Conservation (phyloP, 108 stramenopile genomes). For the Pseudonitzschia delicatissima region DNA sequence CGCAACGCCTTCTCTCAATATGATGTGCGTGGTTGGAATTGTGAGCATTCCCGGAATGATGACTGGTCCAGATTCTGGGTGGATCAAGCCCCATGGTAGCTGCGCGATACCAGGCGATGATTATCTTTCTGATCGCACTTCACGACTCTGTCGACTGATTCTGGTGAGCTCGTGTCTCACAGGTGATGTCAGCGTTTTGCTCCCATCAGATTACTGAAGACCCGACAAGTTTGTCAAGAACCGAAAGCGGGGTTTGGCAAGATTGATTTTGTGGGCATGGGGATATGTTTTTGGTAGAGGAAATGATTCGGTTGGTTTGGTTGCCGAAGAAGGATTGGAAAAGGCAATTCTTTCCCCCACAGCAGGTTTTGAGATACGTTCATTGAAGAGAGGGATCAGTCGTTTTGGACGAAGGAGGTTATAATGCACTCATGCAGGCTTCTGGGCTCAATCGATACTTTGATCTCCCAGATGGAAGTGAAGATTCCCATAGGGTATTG, state of each 20-base stretch:
- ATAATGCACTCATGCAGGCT: conserved; percentile 25
- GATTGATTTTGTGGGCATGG: conserved; percentile 40
- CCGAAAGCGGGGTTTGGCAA: conserved; percentile 13
- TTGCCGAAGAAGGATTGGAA: too few species aligned
- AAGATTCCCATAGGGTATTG: conserved; percentile 29
- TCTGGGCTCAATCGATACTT: conserved; percentile 13
- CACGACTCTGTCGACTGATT: conserved; percentile 2
- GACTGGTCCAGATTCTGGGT: conserved; percentile 92
- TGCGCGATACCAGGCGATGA: conserved; percentile 72
- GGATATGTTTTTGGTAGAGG: conserved; percentile 55
- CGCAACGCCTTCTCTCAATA: conserved; percentile 54
- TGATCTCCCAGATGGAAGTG: conserved; percentile 2
- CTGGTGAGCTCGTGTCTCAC: background rate
- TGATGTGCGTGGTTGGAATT: conserved; percentile 32
- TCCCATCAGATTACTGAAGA: conserved; percentile 81
- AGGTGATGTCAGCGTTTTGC: conserved; percentile 9
- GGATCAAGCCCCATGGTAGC: conserved; percentile 79
- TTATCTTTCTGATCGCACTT: conserved; percentile 1
- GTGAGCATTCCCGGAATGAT: conserved; percentile 79
- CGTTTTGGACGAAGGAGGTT: background rate
- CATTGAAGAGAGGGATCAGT: background rate
- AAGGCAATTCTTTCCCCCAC: too few species aligned
- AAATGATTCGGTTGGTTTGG: background rate
- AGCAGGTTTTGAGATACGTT: conserved; percentile 20
- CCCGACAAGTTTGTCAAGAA: conserved; percentile 32